These are phyloP conservation scores for Zelopaecilomyces penicillatus DNA, from an alignment of 2,329 filamentous ascomycete species.

Conservation along the genomic window DNA sequence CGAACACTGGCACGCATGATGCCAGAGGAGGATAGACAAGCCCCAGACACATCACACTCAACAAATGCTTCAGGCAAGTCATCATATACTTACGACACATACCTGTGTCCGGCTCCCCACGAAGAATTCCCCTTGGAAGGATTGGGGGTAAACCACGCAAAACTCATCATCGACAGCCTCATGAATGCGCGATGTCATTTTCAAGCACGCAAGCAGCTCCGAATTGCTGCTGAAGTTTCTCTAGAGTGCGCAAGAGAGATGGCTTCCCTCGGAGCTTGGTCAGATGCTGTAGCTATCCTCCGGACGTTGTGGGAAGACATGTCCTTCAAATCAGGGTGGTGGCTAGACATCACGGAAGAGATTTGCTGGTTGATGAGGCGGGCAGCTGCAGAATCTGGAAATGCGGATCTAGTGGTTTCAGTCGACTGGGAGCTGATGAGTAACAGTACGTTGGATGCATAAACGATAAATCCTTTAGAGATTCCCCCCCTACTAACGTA, in stretches of 20 bases:
- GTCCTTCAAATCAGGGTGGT: slow-evolving; percentile 49
- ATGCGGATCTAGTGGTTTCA: slow-evolving; percentile 48
- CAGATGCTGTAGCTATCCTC: slow-evolving; percentile 45
- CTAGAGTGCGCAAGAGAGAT: slow-evolving; percentile 51
- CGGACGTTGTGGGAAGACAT: slow-evolving; percentile 49
- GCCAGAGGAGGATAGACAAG: slow-evolving; percentile 47
- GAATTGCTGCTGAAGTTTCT: slow-evolving; percentile 46
- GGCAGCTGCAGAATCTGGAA: slow-evolving; percentile 44
- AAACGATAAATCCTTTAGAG: background rate
- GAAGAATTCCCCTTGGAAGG: slow-evolving; percentile 48
- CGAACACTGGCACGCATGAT: slow-evolving; percentile 47
- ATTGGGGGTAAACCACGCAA: slow-evolving; percentile 45
- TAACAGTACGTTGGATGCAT: slow-evolving; percentile 35
- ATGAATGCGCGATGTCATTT: slow-evolving; percentile 46
- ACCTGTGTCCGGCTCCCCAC: slow-evolving; percentile 56
- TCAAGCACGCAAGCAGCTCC: slow-evolving; percentile 42
- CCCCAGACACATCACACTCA: slow-evolving; percentile 39
- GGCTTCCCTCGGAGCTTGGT: slow-evolving; percentile 41
- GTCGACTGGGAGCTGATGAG: slow-evolving; percentile 60
- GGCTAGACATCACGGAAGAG: slow-evolving; percentile 52
- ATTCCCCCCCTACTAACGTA: background rate
- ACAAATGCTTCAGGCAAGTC: slow-evolving; percentile 40
- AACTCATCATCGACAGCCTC: slow-evolving; percentile 46
- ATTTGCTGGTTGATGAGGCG: slow-evolving; percentile 52
- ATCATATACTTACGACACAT: slow-evolving; percentile 52